A percentile compares a stretch with the other conserved stretches of the same genome.
phyloP scores from a whole-genome alignment of 1,284 basidiomycete genomes.

The Rhizopogon parksii region DNA sequence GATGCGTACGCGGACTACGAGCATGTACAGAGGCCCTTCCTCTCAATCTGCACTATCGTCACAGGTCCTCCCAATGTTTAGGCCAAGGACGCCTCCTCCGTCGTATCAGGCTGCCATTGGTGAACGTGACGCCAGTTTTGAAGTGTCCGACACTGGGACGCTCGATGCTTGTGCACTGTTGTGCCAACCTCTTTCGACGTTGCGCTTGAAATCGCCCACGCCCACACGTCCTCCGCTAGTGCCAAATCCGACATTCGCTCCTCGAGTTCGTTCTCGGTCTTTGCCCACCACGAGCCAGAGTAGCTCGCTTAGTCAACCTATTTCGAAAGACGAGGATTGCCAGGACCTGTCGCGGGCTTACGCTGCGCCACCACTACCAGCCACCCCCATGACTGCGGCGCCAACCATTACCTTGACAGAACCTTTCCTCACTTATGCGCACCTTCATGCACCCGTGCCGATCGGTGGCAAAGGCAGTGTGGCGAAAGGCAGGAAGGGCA shows the following conservation, averaged over 20 bases:
- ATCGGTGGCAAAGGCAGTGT: neutral
- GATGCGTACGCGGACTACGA: slow-evolving; percentile 25
- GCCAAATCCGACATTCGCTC: slow-evolving; percentile 11
- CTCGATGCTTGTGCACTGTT: slow-evolving; percentile 24
- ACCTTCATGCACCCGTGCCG: slow-evolving; percentile 12
- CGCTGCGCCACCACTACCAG: slow-evolving; percentile 24
- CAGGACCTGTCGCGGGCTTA: slow-evolving; percentile 26
- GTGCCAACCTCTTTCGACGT: slow-evolving; percentile 22
- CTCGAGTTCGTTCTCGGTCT: slow-evolving; percentile 5
- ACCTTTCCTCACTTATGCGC: slow-evolving; percentile 23
- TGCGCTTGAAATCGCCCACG: slow-evolving; percentile 8
- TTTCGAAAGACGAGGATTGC: slow-evolving; percentile 12
- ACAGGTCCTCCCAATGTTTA: slow-evolving; percentile 15
- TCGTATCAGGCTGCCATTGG: slow-evolving; percentile 15
- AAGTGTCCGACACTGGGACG: slow-evolving; percentile 3
- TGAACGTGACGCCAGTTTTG: neutral
- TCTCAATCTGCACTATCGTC: slow-evolving; percentile 5
- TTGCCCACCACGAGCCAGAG: slow-evolving; percentile 1
- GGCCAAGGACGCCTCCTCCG: slow-evolving; percentile 21
- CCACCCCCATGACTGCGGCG: slow-evolving; percentile 18
- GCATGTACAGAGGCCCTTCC: slow-evolving; percentile 19
- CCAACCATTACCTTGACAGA: slow-evolving; percentile 15
- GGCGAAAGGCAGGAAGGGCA: slow-evolving; percentile 13
- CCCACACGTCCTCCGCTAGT: slow-evolving; percentile 9
- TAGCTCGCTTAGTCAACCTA: slow-evolving; percentile 14